A percentile compares a stretch with the other conserved stretches of the same genome.
Evolutionary conservation across 2,329 filamentous ascomycete genomes (phyloP).

Genomic region (Seiridium unicorne): DNA sequence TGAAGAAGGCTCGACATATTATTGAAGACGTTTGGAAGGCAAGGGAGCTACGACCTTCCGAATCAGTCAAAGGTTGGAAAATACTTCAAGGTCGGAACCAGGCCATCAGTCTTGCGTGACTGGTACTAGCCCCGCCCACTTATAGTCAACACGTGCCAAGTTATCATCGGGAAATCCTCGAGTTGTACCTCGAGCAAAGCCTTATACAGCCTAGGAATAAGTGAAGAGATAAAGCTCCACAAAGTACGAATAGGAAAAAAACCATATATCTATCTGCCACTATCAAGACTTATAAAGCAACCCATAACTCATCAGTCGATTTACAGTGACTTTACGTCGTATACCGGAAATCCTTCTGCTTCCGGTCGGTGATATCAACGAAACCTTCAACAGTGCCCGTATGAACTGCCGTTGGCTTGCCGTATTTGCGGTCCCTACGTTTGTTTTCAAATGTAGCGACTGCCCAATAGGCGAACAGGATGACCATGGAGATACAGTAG

Average conservation of each 20-base stretch:
- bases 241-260: too few relatives aligned
- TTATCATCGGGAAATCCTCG: too few relatives aligned
- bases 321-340: neutral
- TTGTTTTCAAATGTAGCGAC: slow-evolving; percentile 23
- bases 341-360: neutral
- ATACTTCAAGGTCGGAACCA: slow-evolving; percentile 11
- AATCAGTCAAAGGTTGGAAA: slow-evolving; percentile 12
- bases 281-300: neutral
- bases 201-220: too few relatives aligned
- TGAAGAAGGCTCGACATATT: slow-evolving; percentile 26
- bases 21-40: slow-evolving; percentile 29
- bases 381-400: slow-evolving; percentile 20
- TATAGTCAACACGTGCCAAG: neutral
- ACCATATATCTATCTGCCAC: too few relatives aligned
- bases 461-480: slow-evolving; percentile 30
- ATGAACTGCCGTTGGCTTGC: slow-evolving; percentile 17
- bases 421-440: slow-evolving; percentile 20
- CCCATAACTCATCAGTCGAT: neutral
- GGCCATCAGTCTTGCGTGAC: neutral
- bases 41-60: slow-evolving; percentile 18
- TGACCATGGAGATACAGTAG: slow-evolving; percentile 29
- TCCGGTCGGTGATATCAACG: neutral
- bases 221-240: too few relatives aligned
- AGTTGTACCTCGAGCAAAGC: too few relatives aligned
- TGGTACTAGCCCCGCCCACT: neutral